These are phyloP conservation scores for Blastobotrys serpentis DNA, from an alignment of 1,139 yeast species.

Conservation along the genomic window DNA sequence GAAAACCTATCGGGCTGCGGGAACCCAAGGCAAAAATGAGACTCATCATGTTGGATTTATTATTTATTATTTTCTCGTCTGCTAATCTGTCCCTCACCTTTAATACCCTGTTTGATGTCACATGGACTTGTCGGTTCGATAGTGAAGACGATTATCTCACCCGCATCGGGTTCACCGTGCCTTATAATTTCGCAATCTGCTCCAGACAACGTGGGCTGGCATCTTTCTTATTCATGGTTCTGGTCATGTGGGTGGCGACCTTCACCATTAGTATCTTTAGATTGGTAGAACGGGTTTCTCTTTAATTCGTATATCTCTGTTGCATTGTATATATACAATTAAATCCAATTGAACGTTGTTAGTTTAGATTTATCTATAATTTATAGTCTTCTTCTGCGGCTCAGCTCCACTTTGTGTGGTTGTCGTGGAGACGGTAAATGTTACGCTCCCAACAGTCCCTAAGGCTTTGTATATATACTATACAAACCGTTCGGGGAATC, in stretches of 20 bases:
- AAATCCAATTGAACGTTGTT: background rate
- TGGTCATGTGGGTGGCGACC: conserved; percentile 81
- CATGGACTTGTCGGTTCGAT: conserved; percentile 67
- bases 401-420: no score
- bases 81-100: conserved; percentile 86
- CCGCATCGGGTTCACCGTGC: conserved; percentile 20
- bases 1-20: conserved; percentile 87
- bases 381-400: background rate
- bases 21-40: conserved; percentile 80
- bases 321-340: conserved; percentile 8
- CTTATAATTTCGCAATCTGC: conserved; percentile 52
- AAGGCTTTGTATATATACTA: no score
- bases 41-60: conserved; percentile 70
- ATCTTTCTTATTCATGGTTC: conserved; percentile 70
- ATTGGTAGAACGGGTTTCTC: conserved; percentile 68
- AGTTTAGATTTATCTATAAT: background rate
- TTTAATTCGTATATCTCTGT: conserved; percentile 10
- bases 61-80: conserved; percentile 89
- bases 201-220: conserved; percentile 77
- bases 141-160: conserved; percentile 9
- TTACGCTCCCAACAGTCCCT: no score
- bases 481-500: no score
- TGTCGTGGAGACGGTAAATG: no score
- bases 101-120: conserved; percentile 72
- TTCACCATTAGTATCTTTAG: conserved; percentile 80